A percentile compares a stretch with the other conserved stretches of the same genome.
Evolutionary conservation across 345 rosid species (phyloP).

Genomic region (Aquilaria sinensis): DNA sequence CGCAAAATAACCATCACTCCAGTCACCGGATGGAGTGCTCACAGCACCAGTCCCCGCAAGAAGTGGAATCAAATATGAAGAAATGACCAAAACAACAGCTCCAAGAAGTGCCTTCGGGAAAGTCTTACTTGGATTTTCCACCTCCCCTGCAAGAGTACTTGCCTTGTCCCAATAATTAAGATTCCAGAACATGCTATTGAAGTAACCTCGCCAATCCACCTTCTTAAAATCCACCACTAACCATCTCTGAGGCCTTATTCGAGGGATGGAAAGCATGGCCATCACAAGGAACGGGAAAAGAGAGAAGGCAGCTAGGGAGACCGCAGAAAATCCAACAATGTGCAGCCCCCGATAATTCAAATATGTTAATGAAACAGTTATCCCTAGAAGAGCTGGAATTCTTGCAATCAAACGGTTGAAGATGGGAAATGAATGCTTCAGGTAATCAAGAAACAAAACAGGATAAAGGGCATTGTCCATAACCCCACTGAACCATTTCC

Average conservation of each 20-base stretch:
- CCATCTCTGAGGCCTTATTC: conserved; percentile 63
- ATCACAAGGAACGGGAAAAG: conserved; percentile 73
- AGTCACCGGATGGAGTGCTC: conserved; percentile 40
- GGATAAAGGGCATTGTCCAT: conserved; percentile 96
- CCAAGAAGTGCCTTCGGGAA: conserved; percentile 85
- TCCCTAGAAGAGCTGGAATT: conserved; percentile 69
- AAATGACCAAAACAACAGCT: conserved; percentile 71
- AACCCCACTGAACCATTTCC: conserved; percentile 99
- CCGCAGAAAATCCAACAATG: conserved; percentile 79
- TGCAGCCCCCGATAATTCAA: conserved; percentile 86
- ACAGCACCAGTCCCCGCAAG: conserved; percentile 81
- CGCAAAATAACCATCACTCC: conserved; percentile 95
- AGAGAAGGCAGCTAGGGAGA: conserved; percentile 63
- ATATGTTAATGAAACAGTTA: conserved; percentile 68
- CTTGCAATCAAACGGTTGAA: conserved; percentile 52
- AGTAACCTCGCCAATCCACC: conserved; percentile 85
- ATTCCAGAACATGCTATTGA: conserved; percentile 96
- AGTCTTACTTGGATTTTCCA: conserved; percentile 69
- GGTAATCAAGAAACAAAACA: conserved; percentile 78
- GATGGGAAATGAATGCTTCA: conserved; percentile 77
- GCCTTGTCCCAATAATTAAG: conserved; percentile 96
- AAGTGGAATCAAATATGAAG: conserved; percentile 72
- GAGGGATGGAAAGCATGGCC: conserved; percentile 62
- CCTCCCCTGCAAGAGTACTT: conserved; percentile 93
- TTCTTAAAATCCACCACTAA: conserved; percentile 49